Percentiles rank a stretch among this genome's conserved stretches.
Evolutionary conservation across 257 asterid genomes (phyloP).

Genomic region (Verbena officinalis): DNA sequence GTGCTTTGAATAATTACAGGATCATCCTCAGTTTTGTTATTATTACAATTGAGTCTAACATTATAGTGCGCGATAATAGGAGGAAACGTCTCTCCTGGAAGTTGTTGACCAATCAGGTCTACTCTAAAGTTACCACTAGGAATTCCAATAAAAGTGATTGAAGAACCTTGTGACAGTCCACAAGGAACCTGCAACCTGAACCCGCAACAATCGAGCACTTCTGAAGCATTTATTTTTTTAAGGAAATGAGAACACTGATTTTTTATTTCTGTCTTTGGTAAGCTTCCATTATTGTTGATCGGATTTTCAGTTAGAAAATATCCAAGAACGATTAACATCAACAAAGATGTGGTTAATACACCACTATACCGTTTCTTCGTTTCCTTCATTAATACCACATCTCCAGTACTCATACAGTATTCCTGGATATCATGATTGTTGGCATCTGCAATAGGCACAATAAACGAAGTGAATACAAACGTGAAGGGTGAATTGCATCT

Average conservation of each 20-base stretch:
- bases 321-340: slow-evolving; percentile 71
- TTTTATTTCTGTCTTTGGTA: slow-evolving; percentile 65
- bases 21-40: slow-evolving; percentile 83
- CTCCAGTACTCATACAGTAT: slow-evolving; percentile 35
- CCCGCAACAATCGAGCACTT: slow-evolving; percentile 52
- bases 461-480: slow-evolving; percentile 5
- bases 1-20: slow-evolving; percentile 96
- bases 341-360: slow-evolving; percentile 58
- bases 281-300: slow-evolving; percentile 66
- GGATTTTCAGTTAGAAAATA: slow-evolving; percentile 61
- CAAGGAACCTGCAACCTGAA: slow-evolving; percentile 83
- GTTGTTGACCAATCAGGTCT: slow-evolving; percentile 88
- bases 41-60: slow-evolving; percentile 87
- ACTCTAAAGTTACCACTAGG: slow-evolving; percentile 86
- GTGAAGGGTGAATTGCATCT: too few relatives aligned
- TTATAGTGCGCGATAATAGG: slow-evolving; percentile 91
- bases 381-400: slow-evolving; percentile 44
- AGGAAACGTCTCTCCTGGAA: slow-evolving; percentile 96
- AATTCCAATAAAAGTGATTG: slow-evolving; percentile 90
- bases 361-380: slow-evolving; percentile 92
- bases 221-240: slow-evolving; percentile 77
- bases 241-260: slow-evolving; percentile 97
- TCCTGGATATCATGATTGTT: slow-evolving; percentile 26
- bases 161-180: slow-evolving; percentile 95
- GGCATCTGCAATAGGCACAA: slow-evolving; percentile 39